Percentiles rank a stretch among this genome's conserved stretches.
Conservation (phyloP, 495 filamentous ascomycete genomes). For the Darksidea phi region DNA sequence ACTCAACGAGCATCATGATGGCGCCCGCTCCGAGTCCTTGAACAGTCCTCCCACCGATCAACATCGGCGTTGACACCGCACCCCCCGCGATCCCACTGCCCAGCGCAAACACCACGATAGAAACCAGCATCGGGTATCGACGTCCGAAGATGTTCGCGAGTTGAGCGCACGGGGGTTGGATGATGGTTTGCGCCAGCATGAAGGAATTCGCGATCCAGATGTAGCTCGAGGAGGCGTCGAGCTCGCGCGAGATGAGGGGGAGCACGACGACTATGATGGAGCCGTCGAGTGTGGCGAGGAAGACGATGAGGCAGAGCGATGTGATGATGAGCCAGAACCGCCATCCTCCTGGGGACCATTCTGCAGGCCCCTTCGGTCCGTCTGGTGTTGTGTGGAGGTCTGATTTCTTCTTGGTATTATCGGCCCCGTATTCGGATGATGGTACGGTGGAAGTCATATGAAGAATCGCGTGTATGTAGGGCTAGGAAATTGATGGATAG, state of each 20-base stretch:
- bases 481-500: too few species aligned
- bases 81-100: slow-evolving; percentile 33
- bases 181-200: slow-evolving; percentile 2
- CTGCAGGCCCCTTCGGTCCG: too few species aligned
- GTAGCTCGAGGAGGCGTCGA: not conserved
- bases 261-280: slow-evolving; percentile 13
- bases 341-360: too few species aligned
- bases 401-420: too few species aligned
- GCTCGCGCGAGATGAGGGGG: not conserved
- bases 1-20: slow-evolving; percentile 39
- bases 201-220: slow-evolving; percentile 12
- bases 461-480: too few species aligned
- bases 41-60: slow-evolving; percentile 42
- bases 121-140: slow-evolving; percentile 12
- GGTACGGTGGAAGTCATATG: too few species aligned
- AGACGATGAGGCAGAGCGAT: slow-evolving; percentile 9
- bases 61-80: slow-evolving; percentile 7
- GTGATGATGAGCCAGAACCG: slow-evolving; percentile 9
- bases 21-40: slow-evolving; percentile 46
- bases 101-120: slow-evolving; percentile 25
- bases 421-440: too few species aligned
- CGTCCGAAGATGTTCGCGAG: slow-evolving; percentile 25
- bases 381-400: too few species aligned
- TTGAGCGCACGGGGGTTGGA: not conserved
- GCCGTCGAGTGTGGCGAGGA: slow-evolving; percentile 12